A percentile compares a stretch with the other conserved stretches of the same genome.
Evolutionary conservation across 129 eudicot species (phyloP).

Genomic region (Centella asiatica): DNA sequence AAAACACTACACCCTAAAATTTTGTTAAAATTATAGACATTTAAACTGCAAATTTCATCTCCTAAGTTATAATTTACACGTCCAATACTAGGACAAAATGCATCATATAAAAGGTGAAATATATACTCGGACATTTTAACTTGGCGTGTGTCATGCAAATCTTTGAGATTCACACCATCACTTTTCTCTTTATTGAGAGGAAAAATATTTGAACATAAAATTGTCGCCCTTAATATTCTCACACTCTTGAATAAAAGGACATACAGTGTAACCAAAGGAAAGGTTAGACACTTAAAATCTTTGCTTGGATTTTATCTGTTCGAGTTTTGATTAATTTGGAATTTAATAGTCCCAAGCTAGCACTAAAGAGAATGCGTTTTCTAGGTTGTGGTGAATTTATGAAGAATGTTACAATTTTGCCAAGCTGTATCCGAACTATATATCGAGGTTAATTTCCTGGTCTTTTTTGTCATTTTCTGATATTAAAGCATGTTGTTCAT

Average conservation of each 20-base stretch:
- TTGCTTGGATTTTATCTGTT: neutral
- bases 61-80: too few relatives aligned
- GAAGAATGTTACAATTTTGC: conserved; percentile 23
- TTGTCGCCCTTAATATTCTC: neutral
- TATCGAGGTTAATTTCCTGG: conserved; percentile 6
- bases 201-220: neutral
- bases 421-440: conserved; percentile 16
- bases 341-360: conserved; percentile 19
- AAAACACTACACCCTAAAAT: too few relatives aligned
- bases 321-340: neutral
- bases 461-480: conserved; percentile 23
- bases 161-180: neutral
- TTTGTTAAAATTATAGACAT: too few relatives aligned
- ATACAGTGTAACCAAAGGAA: neutral
- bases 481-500: conserved; percentile 14
- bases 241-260: neutral
- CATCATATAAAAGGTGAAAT: neutral
- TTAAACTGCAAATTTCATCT: too few relatives aligned
- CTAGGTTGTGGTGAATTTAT: conserved; percentile 1
- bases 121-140: neutral
- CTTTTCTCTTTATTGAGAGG: neutral
- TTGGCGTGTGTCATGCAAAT: neutral
- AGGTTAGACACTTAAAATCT: neutral
- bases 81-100: neutral
- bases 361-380: neutral